These are phyloP conservation scores for Rutstroemia sp. DNA, from an alignment of 2,329 filamentous ascomycete species.

Conservation along the genomic window DNA sequence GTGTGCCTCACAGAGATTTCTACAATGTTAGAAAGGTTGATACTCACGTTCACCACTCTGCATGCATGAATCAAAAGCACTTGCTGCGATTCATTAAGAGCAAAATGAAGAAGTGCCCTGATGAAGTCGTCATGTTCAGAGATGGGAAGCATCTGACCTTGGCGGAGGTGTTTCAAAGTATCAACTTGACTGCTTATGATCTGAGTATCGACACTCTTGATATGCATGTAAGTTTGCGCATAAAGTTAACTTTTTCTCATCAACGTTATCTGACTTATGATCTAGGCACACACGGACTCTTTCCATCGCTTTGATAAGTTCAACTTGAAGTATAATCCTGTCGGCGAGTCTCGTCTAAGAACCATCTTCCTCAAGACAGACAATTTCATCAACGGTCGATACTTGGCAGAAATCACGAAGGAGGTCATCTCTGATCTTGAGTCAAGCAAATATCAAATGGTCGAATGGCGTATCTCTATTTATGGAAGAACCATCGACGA, in stretches of 20 bases:
- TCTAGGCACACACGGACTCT: constrained; percentile 84
- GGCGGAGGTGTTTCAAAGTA: constrained; percentile 91
- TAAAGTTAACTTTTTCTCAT: neutral
- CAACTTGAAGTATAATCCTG: constrained; percentile 97
- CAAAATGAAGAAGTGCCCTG: constrained; percentile 98
- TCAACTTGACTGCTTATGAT: constrained; percentile 95
- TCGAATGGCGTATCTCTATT: constrained; percentile 97
- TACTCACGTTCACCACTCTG: constrained; percentile 97
- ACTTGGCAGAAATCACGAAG: constrained; percentile 94
- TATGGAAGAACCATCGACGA: constrained; percentile 89
- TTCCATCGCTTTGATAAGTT: constrained; percentile 99
- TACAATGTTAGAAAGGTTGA: constrained; percentile 99
- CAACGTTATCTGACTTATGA: constrained; percentile 10
- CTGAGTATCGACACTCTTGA: constrained; percentile 96
- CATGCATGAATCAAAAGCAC: constrained; percentile 99
- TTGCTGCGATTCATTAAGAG: constrained; percentile 97
- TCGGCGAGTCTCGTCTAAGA: constrained; percentile 87
- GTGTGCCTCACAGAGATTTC: constrained; percentile 94
- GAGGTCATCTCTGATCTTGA: constrained; percentile 96
- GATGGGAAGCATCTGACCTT: constrained; percentile 90
- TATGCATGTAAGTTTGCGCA: constrained; percentile 70
- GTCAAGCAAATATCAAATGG: constrained; percentile 99
- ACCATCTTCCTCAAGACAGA: constrained; percentile 99
- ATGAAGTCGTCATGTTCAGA: constrained; percentile 86
- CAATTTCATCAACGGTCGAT: constrained; percentile 93